Evolutionary conservation across 441 rosid species (phyloP).

Genomic region (Mallotus japonicus): DNA sequence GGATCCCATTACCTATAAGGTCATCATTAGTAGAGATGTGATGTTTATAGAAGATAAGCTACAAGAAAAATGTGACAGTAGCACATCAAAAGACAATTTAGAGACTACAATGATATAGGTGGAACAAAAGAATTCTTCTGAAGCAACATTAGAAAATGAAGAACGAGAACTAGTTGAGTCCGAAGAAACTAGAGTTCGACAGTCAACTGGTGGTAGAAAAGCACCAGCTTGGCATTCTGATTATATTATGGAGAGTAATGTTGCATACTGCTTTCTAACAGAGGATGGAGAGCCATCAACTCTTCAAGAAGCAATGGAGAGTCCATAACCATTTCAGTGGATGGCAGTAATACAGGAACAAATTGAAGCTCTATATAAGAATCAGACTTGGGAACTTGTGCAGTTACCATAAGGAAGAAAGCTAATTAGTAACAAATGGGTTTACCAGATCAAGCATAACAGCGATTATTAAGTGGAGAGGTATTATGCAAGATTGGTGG

Average conservation of each 20-base stretch:
- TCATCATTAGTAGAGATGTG: not conserved
- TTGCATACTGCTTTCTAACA: too few relatives aligned
- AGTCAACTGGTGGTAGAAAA: not conserved
- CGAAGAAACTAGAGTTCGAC: not conserved
- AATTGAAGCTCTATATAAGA: too few relatives aligned
- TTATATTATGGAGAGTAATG: conserved; percentile 5
- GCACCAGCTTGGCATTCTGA: conserved; percentile 5
- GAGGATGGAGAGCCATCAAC: conserved; percentile 13
- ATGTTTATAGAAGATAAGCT: too few relatives aligned
- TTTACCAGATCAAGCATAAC: conserved; percentile 16
- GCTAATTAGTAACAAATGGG: conserved; percentile 13
- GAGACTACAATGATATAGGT: too few relatives aligned
- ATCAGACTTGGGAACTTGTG: not conserved
- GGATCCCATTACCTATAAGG: not conserved
- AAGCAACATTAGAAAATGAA: not conserved
- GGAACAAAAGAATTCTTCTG: not conserved
- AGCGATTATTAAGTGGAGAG: conserved; percentile 8
- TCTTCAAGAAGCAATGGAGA: too few relatives aligned
- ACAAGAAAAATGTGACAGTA: too few relatives aligned
- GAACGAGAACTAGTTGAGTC: not conserved
- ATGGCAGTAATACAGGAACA: too few relatives aligned
- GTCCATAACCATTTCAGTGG: too few relatives aligned
- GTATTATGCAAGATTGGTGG: conserved; percentile 16
- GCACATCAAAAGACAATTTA: too few relatives aligned
- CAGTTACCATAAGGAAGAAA: not conserved